Base-by-base conservation (phyloP, 2,329 filamentous ascomycete species). In the Aspergillus texensis region DNA sequence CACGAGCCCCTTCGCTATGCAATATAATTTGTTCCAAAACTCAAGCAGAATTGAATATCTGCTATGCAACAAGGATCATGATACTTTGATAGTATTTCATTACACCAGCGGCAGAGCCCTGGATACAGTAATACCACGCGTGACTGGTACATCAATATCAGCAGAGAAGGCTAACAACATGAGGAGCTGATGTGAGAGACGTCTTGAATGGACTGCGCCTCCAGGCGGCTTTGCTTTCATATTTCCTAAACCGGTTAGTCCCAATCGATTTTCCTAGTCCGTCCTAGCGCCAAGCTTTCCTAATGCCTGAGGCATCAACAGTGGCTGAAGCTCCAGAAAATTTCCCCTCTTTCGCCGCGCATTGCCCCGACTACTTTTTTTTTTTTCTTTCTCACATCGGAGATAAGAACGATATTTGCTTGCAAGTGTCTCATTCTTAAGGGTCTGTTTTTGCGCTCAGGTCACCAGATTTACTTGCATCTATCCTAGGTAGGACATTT, bases 251-350 rank as follows among this genome's bases (percentile, higher is more conserved):
- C 4, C 2, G 19, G 28, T n/a, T 52, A 52, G 48, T 5, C 28
- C 10, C 28, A 3, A 3, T 4, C 0, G 0, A n/a, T 1, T 21
- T 21, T 39, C 52, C 52, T 5, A 39, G 24, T 41, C n/a, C 11
- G 52, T 8, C n/a, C 32, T 55, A 55, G 34, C 11, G 32, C 21
- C 32, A 39, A 14, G 5, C n/a, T 4, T 16, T 11, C 1, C 14
- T 19, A 2, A 21, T 55, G 61, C 61, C 61, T 62, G 26, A 62
- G 61, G 60, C 55, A 45, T 2, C 6, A 1, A 41, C 34, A 6
- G 56, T 58, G 63, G 54, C 61, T 65, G 62, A 57, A 64, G 64
- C 62, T 66, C 64, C 50, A 61, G 64, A 65, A 64, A 66, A 66
- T 64, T 66, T 66, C 62, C 58, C 62, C 62, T 55, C 52, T 36